A percentile compares a stretch with the other conserved stretches of the same genome.
Conservation (phyloP, 495 filamentous ascomycete species). For the Evernia prunastri region DNA sequence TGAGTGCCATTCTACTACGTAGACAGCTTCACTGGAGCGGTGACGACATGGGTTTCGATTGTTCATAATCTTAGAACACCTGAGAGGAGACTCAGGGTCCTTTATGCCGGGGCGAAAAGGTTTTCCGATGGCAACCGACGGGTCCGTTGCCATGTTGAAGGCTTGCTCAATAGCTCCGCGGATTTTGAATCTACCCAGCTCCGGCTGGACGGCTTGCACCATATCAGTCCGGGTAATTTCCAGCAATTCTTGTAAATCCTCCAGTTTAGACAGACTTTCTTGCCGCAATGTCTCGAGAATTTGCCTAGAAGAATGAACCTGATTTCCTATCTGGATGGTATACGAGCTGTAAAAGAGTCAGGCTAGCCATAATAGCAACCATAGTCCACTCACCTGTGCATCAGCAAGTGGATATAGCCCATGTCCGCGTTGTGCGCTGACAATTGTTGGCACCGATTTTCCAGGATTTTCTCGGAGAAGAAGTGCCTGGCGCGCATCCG, state of each 20-base stretch:
- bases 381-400: background rate
- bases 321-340: background rate
- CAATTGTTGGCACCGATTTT: background rate
- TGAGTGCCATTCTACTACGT: background rate
- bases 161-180: background rate
- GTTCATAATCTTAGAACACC: background rate
- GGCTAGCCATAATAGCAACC: background rate
- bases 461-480: background rate
- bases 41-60: background rate
- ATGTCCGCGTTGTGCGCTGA: background rate
- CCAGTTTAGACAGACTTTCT: background rate
- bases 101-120: background rate
- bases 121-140: background rate
- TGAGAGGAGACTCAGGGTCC: background rate
- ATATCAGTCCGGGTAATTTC: background rate
- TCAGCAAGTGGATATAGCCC: background rate
- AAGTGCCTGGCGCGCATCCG: background rate
- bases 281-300: background rate
- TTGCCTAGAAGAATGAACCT: background rate
- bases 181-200: background rate
- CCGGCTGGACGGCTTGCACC: background rate
- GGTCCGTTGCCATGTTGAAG: background rate
- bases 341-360: background rate
- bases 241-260: background rate
- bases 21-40: background rate